A percentile compares a stretch with the other conserved stretches of the same genome.
phyloP scores from a whole-genome alignment of 129 eudicot genomes.

The Helichrysum umbraculigerum region DNA sequence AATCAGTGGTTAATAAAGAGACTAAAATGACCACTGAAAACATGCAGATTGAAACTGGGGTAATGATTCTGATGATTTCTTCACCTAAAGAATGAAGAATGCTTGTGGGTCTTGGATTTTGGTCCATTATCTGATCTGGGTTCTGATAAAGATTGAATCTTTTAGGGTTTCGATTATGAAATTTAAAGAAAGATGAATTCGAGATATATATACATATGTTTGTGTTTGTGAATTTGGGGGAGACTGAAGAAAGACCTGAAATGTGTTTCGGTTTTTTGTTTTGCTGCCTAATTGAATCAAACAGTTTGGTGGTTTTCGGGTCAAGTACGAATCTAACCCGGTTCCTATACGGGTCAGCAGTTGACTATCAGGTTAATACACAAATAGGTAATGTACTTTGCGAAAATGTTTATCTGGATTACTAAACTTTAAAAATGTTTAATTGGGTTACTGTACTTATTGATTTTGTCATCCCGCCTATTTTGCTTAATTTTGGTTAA shows the following conservation, averaged over 20 bases:
- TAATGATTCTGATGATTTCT: conserved; percentile 87
- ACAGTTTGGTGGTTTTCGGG: conserved; percentile 16
- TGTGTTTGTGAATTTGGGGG: conserved; percentile 17
- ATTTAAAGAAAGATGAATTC: conserved; percentile 9
- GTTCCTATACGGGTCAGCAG: neutral
- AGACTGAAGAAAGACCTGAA: conserved; percentile 16
- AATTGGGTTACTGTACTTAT: no score
- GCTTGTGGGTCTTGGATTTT: conserved; percentile 48
- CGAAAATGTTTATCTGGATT: no score
- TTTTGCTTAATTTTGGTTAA: no score
- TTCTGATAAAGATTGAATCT: conserved; percentile 13
- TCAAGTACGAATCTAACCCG: conserved; percentile 9
- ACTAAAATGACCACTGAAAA: conserved; percentile 76
- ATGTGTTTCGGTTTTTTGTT: conserved; percentile 4
- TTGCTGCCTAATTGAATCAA: conserved; percentile 9
- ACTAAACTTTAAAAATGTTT: no score
- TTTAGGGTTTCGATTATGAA: neutral
- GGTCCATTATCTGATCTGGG: conserved; percentile 48
- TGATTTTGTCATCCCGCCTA: no score
- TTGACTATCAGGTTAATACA: no score
- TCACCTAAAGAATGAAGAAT: conserved; percentile 77
- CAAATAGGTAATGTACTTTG: no score
- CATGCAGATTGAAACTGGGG: conserved; percentile 96
- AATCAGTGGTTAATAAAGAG: conserved; percentile 47
- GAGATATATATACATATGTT: conserved; percentile 5